Conservation (phyloP, 2,329 filamentous ascomycete species). For the Dactylellina haptotyla region DNA sequence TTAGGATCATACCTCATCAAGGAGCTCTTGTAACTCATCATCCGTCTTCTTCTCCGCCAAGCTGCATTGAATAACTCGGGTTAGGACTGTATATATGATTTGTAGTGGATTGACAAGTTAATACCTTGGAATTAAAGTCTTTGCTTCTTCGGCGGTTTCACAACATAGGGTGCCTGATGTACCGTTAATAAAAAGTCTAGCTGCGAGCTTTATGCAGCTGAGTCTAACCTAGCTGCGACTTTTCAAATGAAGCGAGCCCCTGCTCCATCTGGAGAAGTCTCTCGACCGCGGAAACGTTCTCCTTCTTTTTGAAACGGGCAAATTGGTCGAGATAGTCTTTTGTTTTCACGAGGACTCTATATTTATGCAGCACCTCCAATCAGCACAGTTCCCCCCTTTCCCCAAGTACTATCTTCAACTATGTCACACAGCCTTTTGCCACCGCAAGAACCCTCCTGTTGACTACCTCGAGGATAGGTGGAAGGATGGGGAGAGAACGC, state of each 20-base stretch:
- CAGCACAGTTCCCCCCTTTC: slow-evolving; percentile 4
- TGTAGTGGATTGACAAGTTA: neutral
- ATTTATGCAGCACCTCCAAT: slow-evolving; percentile 16
- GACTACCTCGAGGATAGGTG: neutral
- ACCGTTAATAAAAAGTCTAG: slow-evolving; percentile 16
- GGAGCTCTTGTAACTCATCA: slow-evolving; percentile 83
- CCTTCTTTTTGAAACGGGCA: slow-evolving; percentile 92
- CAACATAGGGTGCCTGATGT: slow-evolving; percentile 84
- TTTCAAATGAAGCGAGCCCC: slow-evolving; percentile 89
- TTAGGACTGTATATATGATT: neutral
- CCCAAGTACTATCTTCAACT: no score
- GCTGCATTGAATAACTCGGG: slow-evolving; percentile 56
- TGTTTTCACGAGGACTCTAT: slow-evolving; percentile 82
- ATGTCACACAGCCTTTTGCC: no score
- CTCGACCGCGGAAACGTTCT: slow-evolving; percentile 94
- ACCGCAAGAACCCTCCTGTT: neutral
- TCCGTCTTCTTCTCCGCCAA: slow-evolving; percentile 89
- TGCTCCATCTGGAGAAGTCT: slow-evolving; percentile 81
- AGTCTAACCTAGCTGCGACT: slow-evolving; percentile 82
- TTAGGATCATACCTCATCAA: slow-evolving; percentile 72
- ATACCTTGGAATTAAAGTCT: slow-evolving; percentile 87
- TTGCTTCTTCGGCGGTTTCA: slow-evolving; percentile 92
- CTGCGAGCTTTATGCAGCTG: slow-evolving; percentile 31
- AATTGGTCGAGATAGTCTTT: slow-evolving; percentile 94
- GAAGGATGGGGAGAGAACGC: slow-evolving; percentile 61